A percentile compares a stretch with the other conserved stretches of the same genome.
Conservation (phyloP, 2,329 filamentous ascomycete genomes). For the Penicillium sp. region DNA sequence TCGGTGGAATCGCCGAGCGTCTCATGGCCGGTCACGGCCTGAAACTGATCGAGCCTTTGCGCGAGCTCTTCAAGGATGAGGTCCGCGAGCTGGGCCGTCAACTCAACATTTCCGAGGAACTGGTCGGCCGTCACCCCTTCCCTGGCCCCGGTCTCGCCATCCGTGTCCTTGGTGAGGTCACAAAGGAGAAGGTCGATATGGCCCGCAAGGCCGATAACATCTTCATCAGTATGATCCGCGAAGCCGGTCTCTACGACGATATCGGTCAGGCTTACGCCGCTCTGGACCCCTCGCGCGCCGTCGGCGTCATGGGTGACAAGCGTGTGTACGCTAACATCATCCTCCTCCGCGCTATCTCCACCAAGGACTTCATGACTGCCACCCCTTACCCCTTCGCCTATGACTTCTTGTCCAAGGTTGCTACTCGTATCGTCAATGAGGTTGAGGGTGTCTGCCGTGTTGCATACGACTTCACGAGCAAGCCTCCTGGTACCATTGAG, state of each 20-base stretch:
- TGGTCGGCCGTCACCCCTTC: slow-evolving; percentile 74
- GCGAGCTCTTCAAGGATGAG: slow-evolving; percentile 81
- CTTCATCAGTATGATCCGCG: slow-evolving; percentile 46
- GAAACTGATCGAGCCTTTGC: slow-evolving; percentile 66
- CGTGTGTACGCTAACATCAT: slow-evolving; percentile 62
- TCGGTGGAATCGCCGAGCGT: slow-evolving; percentile 62
- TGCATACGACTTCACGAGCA: neutral
- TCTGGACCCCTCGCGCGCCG: slow-evolving; percentile 21
- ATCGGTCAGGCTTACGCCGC: neutral
- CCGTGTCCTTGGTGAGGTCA: slow-evolving; percentile 80
- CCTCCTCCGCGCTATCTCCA: slow-evolving; percentile 59
- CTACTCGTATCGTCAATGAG: neutral
- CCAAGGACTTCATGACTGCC: slow-evolving; percentile 48
- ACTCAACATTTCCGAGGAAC: slow-evolving; percentile 67
- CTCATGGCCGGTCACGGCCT: slow-evolving; percentile 43
- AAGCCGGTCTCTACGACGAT: slow-evolving; percentile 43
- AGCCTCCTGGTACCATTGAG: slow-evolving; percentile 12
- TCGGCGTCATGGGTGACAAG: slow-evolving; percentile 55
- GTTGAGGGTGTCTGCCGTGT: neutral
- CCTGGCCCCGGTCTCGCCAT: slow-evolving; percentile 67
- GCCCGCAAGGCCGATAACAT: slow-evolving; percentile 51
- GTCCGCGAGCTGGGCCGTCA: slow-evolving; percentile 66
- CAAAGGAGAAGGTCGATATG: slow-evolving; percentile 71
- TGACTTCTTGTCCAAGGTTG: neutral
- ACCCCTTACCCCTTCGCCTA: neutral